These are phyloP conservation scores for Allantophomopsis lycopodina DNA, from an alignment of 2,329 filamentous ascomycete genomes.

Conservation along the genomic window DNA sequence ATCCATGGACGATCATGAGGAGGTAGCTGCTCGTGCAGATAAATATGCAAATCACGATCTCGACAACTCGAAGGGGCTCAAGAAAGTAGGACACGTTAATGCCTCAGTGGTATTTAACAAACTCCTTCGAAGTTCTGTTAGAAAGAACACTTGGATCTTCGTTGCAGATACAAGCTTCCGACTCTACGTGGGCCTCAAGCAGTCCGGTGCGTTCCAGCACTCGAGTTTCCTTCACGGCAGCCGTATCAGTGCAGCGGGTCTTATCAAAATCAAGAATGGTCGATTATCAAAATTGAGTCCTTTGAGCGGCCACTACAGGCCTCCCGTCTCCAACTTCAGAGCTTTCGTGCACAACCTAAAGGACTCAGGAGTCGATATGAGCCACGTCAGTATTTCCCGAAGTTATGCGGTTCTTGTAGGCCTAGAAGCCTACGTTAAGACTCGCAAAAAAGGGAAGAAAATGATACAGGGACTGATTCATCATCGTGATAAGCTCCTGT, in stretches of 20 bases:
- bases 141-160: conserved; percentile 89
- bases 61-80: conserved; percentile 43
- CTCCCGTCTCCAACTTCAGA: conserved; percentile 65
- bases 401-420: conserved; percentile 74
- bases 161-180: conserved; percentile 76
- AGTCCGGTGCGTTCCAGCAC: conserved; percentile 79
- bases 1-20: conserved; percentile 19
- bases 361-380: conserved; percentile 66
- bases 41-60: conserved; percentile 53
- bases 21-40: conserved; percentile 45
- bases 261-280: conserved; percentile 76
- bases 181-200: conserved; percentile 82
- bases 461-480: conserved; percentile 33
- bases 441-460: conserved; percentile 46
- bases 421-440: conserved; percentile 65
- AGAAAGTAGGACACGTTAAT: conserved; percentile 52
- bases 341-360: conserved; percentile 65
- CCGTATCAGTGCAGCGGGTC: conserved; percentile 68
- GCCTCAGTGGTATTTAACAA: conserved; percentile 66
- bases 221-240: conserved; percentile 78
- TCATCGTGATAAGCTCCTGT: conserved; percentile 42
- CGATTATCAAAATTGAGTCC: conserved; percentile 61
- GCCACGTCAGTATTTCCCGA: conserved; percentile 63
- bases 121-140: conserved; percentile 63
- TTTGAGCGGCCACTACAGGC: conserved; percentile 70